Percentiles rank a stretch among this genome's conserved stretches.
Evolutionary conservation across 2,329 filamentous ascomycete species (phyloP).

Genomic region (Arthroderma sp.): DNA sequence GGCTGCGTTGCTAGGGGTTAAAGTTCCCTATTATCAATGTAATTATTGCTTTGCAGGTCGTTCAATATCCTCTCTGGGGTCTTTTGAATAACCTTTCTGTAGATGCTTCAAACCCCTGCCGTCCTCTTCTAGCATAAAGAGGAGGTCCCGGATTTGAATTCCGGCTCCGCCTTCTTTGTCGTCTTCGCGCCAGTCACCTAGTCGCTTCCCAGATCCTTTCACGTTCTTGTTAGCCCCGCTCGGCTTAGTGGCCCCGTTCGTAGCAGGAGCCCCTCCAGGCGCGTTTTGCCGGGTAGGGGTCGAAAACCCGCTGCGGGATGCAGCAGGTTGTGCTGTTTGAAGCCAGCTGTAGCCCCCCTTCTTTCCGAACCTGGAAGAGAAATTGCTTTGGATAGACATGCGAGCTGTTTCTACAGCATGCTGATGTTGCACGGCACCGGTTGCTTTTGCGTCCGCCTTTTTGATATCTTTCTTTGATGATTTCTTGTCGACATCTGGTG

Average conservation of each 20-base stretch:
- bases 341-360: constrained; percentile 38
- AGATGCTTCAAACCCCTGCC: constrained; percentile 39
- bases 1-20: too few relatives aligned
- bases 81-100: constrained; percentile 31
- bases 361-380: constrained; percentile 36
- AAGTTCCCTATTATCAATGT: too few relatives aligned
- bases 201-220: constrained; percentile 35
- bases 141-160: constrained; percentile 74
- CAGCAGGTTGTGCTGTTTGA: constrained; percentile 20
- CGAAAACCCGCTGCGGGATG: constrained; percentile 25
- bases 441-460: constrained; percentile 58
- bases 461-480: constrained; percentile 81
- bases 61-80: constrained; percentile 25
- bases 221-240: constrained; percentile 17
- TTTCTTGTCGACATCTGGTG: constrained; percentile 52
- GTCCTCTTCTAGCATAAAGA: constrained; percentile 67
- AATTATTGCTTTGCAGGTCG: too few relatives aligned
- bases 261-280: constrained; percentile 4
- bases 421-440: constrained; percentile 64
- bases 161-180: constrained; percentile 59
- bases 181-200: constrained; percentile 64
- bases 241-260: constrained; percentile 12
- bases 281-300: constrained; percentile 21
- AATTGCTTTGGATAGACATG: constrained; percentile 56
- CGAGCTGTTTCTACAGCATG: constrained; percentile 74